These are phyloP conservation scores for Ilyonectria mors-panacis DNA, from an alignment of 2,329 filamentous ascomycete species.

Conservation along the genomic window DNA sequence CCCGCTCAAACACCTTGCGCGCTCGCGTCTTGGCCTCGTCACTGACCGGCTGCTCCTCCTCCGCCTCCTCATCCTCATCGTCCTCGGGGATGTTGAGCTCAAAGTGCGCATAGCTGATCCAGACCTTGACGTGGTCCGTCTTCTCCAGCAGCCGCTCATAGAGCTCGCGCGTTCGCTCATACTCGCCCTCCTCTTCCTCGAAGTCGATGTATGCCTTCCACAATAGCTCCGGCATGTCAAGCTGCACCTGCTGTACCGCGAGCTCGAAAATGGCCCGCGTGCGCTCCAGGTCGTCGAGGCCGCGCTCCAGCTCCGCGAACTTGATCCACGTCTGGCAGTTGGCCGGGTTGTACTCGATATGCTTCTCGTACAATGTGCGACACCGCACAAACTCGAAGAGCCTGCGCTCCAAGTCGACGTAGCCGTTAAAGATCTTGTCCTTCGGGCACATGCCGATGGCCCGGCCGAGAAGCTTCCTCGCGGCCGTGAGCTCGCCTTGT, in stretches of 20 bases:
- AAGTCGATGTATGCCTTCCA: conserved; percentile 99
- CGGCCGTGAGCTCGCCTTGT: conserved; percentile 83
- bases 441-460: conserved; percentile 97
- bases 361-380: conserved; percentile 92
- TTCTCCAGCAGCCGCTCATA: conserved; percentile 94
- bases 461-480: conserved; percentile 90
- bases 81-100: conserved; percentile 93
- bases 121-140: conserved; percentile 99
- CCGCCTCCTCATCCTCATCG: conserved; percentile 74
- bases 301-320: conserved; percentile 93
- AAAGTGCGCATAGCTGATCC: conserved; percentile 99
- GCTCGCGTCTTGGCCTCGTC: conserved; percentile 88
- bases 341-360: conserved; percentile 90
- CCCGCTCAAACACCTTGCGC: conserved; percentile 86
- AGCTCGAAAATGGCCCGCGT: conserved; percentile 93
- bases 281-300: conserved; percentile 90
- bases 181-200: conserved; percentile 95
- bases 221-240: conserved; percentile 97
- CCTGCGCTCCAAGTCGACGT: conserved; percentile 92
- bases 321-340: conserved; percentile 97
- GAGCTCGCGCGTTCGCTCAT: conserved; percentile 82
- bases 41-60: conserved; percentile 79
- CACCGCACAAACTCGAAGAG: conserved; percentile 95
- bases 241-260: conserved; percentile 82
- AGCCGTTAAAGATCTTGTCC: conserved; percentile 93